Base-by-base conservation (phyloP, 2,329 filamentous ascomycete genomes). In the Aschersonia sp. region DNA sequence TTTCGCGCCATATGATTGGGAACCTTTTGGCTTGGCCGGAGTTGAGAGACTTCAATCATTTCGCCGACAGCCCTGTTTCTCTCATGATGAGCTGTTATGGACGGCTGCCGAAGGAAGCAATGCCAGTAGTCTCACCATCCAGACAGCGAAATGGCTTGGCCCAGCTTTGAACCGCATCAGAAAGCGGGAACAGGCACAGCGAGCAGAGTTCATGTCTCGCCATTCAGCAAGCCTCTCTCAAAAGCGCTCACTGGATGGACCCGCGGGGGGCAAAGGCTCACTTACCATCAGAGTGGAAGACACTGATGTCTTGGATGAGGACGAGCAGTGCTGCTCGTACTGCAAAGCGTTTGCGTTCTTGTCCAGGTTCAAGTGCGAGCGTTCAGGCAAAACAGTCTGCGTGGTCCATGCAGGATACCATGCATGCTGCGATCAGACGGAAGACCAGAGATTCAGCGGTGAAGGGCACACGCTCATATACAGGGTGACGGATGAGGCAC, bases 1-100 rank as follows among this genome's bases (percentile, higher is more conserved):
- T 61, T 98, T 98, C 66, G 92, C 92, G 0, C 92, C 92, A 0
- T 75, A 72, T 31, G 92, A 98, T 57, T 98, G 92, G 92, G 92
- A 98, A 58, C 87, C 88, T 0, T 94, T 81, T 60, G 92, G 92
- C 2, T 81, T 90, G 48, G 76, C 81, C 31, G 89, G 92, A 1
- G 89, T 97, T 1, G 82, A 90, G 57, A 77, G 90, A 54, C 71
- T 97, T 32, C 87, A 92, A 56, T 76, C 83, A 45, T 98, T 96
- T 63, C 78, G 90, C 48, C 79, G 89, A 48, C 89, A 96, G 54
- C 88, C 92, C 1, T 97, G 92, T 63, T 98, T 98, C 63, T 97
- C 90, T 0, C 92, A 98, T 55, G 92, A 98, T 57, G 92, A 98
- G 62, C 69, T 98, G 29, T 71, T 98, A 4, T 82, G 94, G 68